Base-by-base conservation (phyloP, 768 basidiomycete genomes). In the Mycena floridula region DNA sequence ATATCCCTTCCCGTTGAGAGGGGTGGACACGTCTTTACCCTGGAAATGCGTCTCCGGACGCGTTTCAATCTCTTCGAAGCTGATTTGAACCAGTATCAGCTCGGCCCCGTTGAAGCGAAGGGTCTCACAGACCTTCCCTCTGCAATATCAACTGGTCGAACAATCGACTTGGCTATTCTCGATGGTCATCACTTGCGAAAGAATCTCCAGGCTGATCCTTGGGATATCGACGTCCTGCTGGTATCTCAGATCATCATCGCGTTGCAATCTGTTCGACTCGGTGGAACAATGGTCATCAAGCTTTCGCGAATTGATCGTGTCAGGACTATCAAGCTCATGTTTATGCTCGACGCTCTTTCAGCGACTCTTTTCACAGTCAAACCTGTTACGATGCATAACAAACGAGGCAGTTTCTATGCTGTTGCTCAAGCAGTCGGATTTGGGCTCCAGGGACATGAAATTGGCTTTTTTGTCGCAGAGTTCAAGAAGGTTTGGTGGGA, bases 181-280 rank as follows among this genome's bases (percentile, higher is more conserved):
- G 59, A 60, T 37, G 55, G 53, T 2, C 46, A 60, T 42, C 52
- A 45, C 23, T 42, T 58, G 26, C 56, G 52, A 36, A 41, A 43
- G 30, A 16, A 28, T 21, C 20, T 7, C 40, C 23, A 4, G 7
- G 22, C 16, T 35, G 23, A 35, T 26, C 37, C 32, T 18, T 25
- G 21, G 12, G 25, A 25, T 1, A 28, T 36, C 25, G 51, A 57
- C 42, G 52, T 49, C n/a, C 54, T 55, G 11, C 44, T 53, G 25
- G 44, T 60, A 26, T 52, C 59, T 22, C 57, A 60, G 45, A 37
- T 60, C 40, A 52, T 60, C 23, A 46, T 59, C 37, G 57, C 46
- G 9, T 28, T 60, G 27, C 53, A 54, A 38, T 43, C 37, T 6
- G 45, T 47, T 2, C 43, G 44, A 35, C 36, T 25, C 7, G 50